Evolutionary conservation across 2,329 filamentous ascomycete genomes (phyloP).

Genomic region (Hymenoscyphus salicellus): DNA sequence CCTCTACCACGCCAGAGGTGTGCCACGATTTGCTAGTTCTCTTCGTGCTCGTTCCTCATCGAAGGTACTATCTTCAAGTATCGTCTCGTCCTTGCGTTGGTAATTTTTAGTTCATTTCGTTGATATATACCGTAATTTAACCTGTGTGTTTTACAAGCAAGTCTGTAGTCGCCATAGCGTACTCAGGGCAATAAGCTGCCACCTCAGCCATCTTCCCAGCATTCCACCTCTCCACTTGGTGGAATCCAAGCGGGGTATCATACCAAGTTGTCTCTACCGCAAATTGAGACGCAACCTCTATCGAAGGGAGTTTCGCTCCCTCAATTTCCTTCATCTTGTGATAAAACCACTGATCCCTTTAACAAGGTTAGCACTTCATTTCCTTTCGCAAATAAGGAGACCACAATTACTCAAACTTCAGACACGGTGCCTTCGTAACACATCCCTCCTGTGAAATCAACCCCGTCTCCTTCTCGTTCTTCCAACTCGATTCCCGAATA

Average conservation of each 20-base stretch:
- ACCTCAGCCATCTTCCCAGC: conserved; percentile 28
- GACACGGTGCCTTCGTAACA: conserved; percentile 23
- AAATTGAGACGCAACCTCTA: conserved; percentile 24
- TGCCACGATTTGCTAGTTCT: too few species aligned
- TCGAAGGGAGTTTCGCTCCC: conserved; percentile 23
- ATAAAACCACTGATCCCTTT: conserved; percentile 25
- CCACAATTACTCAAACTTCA: conserved; percentile 19
- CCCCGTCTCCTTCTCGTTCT: conserved; percentile 12
- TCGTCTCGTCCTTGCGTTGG: too few species aligned
- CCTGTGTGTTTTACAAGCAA: conserved; percentile 8
- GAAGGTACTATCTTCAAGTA: too few species aligned
- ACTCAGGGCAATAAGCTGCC: conserved; percentile 35
- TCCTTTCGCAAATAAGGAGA: background rate
- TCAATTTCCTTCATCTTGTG: conserved; percentile 28
- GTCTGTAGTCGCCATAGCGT: conserved; percentile 15
- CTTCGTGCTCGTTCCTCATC: too few species aligned
- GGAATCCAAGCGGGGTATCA: conserved; percentile 21
- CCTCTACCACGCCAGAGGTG: too few species aligned
- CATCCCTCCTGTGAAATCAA: conserved; percentile 23
- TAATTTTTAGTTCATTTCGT: too few species aligned
- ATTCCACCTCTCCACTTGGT: conserved; percentile 25
- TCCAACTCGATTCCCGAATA: conserved; percentile 12
- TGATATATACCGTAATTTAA: background rate
- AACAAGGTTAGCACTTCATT: background rate
- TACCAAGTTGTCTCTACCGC: conserved; percentile 24